Evolutionary conservation across 2,329 filamentous ascomycete genomes (phyloP).

Genomic region (Phaeomoniella chlamydospora): DNA sequence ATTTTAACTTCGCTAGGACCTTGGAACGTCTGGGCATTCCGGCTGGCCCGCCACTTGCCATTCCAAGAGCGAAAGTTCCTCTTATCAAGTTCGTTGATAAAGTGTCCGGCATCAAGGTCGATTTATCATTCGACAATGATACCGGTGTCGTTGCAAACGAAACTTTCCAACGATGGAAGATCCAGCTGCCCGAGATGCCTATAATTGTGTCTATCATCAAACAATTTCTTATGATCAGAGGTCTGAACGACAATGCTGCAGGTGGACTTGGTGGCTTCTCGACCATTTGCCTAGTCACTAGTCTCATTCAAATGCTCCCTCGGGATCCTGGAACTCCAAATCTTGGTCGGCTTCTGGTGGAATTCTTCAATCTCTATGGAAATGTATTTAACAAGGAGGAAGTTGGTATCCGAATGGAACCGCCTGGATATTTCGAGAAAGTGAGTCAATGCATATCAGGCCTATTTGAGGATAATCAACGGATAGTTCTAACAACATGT

Average conservation of each 20-base stretch:
- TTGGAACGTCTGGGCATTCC: neutral
- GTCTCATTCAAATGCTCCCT: conserved; percentile 64
- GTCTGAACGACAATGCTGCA: conserved; percentile 77
- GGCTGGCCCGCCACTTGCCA: conserved; percentile 34
- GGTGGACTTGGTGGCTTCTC: conserved; percentile 91
- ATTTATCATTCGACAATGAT: conserved; percentile 88
- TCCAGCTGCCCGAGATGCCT: conserved; percentile 69
- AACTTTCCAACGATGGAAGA: conserved; percentile 70
- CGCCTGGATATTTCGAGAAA: conserved; percentile 65
- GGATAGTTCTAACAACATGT: conserved; percentile 1
- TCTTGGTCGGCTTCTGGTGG: conserved; percentile 66
- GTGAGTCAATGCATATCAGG: no score
- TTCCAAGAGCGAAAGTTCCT: conserved; percentile 68
- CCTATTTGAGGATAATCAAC: no score
- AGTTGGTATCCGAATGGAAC: conserved; percentile 62
- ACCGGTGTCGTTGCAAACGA: conserved; percentile 66
- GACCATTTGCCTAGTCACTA: conserved; percentile 84
- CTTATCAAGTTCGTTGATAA: conserved; percentile 82
- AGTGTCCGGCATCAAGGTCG: conserved; percentile 66
- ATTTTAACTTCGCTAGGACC: neutral
- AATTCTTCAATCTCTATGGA: conserved; percentile 84
- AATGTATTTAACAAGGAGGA: conserved; percentile 58
- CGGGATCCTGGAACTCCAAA: conserved; percentile 53
- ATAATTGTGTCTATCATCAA: conserved; percentile 79
- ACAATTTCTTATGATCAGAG: conserved; percentile 80